These are phyloP conservation scores for Tubosaeta sp. DNA, from an alignment of 768 basidiomycete genomes.

Conservation along the genomic window DNA sequence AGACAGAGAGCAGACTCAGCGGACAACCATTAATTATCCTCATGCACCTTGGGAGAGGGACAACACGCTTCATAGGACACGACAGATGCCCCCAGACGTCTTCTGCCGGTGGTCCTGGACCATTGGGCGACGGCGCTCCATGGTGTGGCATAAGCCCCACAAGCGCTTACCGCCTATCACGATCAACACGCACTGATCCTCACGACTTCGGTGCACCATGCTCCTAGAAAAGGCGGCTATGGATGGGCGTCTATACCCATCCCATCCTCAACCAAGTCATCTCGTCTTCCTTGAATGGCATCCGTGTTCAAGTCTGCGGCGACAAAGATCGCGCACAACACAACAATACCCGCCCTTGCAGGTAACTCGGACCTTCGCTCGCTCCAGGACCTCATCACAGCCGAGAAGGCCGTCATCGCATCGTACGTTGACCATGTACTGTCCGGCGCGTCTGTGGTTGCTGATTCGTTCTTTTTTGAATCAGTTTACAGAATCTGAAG, in stretches of 20 bases:
- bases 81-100: slow-evolving; percentile 86
- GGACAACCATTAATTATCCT: slow-evolving; percentile 97
- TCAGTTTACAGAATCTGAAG: slow-evolving; percentile 62
- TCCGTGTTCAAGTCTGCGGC: slow-evolving; percentile 75
- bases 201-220: no score
- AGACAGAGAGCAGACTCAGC: slow-evolving; percentile 54
- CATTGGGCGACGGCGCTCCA: no score
- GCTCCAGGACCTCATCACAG: slow-evolving; percentile 84
- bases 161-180: no score
- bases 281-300: slow-evolving; percentile 5
- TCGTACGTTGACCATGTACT: slow-evolving; percentile 46
- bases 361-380: slow-evolving; percentile 76
- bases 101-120: no score
- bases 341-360: slow-evolving; percentile 66
- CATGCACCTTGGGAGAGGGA: slow-evolving; percentile 93
- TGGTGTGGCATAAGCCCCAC: no score
- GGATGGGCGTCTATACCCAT: not conserved
- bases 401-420: slow-evolving; percentile 77
- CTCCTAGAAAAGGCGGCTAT: no score
- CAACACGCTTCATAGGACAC: slow-evolving; percentile 94
- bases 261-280: no score
- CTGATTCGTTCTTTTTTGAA: not conserved
- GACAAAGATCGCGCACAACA: slow-evolving; percentile 85
- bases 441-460: not conserved
- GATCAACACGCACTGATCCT: no score